Evolutionary conservation across 768 basidiomycete species (phyloP).

Genomic region (Podaxis rugospora): DNA sequence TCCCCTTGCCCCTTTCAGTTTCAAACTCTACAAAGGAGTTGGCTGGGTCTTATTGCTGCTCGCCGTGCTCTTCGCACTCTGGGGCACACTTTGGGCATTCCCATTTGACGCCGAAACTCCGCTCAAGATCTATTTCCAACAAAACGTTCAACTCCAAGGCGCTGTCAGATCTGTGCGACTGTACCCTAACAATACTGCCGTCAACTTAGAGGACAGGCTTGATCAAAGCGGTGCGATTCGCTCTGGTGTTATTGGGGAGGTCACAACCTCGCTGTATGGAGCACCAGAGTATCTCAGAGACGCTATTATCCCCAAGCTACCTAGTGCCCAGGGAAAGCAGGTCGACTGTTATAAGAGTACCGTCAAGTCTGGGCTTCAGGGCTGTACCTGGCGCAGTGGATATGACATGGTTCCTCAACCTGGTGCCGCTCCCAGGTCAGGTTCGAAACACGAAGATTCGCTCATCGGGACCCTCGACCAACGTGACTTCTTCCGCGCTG

Average conservation of each 20-base stretch:
- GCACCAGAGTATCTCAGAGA: slow-evolving; percentile 35
- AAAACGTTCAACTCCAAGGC: slow-evolving; percentile 43
- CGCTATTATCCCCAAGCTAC: slow-evolving; percentile 44
- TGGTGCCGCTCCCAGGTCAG: slow-evolving; percentile 16
- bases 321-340: slow-evolving; percentile 39
- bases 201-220: slow-evolving; percentile 9
- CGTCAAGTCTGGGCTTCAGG: slow-evolving; percentile 32
- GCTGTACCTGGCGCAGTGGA: slow-evolving; percentile 45
- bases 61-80: slow-evolving; percentile 40
- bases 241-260: slow-evolving; percentile 13
- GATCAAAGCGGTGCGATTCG: not conserved
- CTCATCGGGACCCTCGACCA: not conserved
- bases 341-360: slow-evolving; percentile 25
- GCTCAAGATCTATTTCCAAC: slow-evolving; percentile 69
- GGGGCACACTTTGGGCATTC: slow-evolving; percentile 41
- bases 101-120: slow-evolving; percentile 63
- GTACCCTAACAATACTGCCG: slow-evolving; percentile 18
- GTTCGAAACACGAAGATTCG: not conserved
- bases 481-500: slow-evolving; percentile 28
- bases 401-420: slow-evolving; percentile 33
- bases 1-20: slow-evolving; percentile 62
- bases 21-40: slow-evolving; percentile 36
- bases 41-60: slow-evolving; percentile 29
- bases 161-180: slow-evolving; percentile 15
- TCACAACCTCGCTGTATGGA: slow-evolving; percentile 42